Conservation (phyloP, 2,329 filamentous ascomycete genomes). For the Colletotrichum echinochloae region DNA sequence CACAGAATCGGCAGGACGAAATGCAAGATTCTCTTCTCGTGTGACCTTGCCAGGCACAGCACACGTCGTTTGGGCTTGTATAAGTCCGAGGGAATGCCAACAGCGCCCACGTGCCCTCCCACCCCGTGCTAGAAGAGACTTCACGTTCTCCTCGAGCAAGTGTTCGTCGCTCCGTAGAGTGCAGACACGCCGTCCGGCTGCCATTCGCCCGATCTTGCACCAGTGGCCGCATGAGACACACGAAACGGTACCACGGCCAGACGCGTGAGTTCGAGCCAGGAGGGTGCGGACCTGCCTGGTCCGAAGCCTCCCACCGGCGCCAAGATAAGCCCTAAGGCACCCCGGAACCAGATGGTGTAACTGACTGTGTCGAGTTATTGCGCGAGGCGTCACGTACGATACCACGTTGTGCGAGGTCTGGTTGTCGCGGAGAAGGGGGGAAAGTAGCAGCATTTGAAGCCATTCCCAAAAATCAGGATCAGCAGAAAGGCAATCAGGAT, state of each 20-base stretch:
- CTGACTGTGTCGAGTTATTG: constrained; percentile 1
- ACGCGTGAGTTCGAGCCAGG: neutral
- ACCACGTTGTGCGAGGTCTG: neutral
- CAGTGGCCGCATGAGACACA: too few species aligned
- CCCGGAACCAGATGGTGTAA: neutral
- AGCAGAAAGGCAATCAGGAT: too few species aligned
- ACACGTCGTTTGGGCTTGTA: neutral
- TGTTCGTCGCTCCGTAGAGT: too few species aligned
- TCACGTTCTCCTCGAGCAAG: too few species aligned
- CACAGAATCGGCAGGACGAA: neutral
- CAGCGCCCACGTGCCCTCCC: too few species aligned
- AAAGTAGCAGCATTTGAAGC: neutral
- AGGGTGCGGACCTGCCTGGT: neutral
- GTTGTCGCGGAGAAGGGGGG: too few species aligned
- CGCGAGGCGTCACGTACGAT: too few species aligned
- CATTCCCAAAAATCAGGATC: neutral
- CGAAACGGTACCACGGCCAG: too few species aligned
- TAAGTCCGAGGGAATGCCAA: neutral
- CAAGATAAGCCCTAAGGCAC: constrained; percentile 26
- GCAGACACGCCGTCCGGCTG: neutral
- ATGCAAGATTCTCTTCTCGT: neutral
- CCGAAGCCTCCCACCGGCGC: constrained; percentile 4
- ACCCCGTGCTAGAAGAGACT: too few species aligned
- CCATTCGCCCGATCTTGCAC: neutral
- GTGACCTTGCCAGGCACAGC: neutral